A percentile compares a stretch with the other conserved stretches of the same genome.
These are phyloP conservation scores for Ceratocystis destructans DNA, from an alignment of 2,329 filamentous ascomycete species.

Conservation along the genomic window DNA sequence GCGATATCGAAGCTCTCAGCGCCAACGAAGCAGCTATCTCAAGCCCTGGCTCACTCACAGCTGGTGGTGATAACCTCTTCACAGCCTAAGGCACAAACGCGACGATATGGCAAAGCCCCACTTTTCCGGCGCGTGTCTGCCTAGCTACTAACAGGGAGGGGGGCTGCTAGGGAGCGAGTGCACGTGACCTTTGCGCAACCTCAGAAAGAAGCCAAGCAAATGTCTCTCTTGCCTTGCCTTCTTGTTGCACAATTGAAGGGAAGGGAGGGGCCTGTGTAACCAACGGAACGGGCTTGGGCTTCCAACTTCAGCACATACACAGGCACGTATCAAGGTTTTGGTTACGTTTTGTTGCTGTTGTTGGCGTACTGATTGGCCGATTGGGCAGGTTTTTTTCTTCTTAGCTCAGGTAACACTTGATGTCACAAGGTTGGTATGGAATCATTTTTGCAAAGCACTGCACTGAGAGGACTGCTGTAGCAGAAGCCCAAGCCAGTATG, in stretches of 20 bases:
- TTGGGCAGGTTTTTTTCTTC: not conserved
- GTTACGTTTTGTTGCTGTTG: not conserved
- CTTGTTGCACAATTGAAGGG: not conserved
- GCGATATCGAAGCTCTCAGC: no score
- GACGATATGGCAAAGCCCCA: not conserved
- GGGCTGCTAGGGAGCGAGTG: not conserved
- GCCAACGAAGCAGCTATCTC: no score
- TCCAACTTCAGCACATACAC: not conserved
- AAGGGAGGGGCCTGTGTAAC: not conserved
- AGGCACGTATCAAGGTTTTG: not conserved
- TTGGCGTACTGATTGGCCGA: not conserved
- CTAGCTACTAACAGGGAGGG: not conserved
- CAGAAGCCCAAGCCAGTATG: no score
- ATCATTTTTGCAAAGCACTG: not conserved
- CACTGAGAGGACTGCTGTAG: not conserved
- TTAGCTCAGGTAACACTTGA: not conserved
- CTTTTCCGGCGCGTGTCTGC: not conserved
- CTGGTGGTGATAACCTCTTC: no score
- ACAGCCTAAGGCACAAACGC: not conserved
- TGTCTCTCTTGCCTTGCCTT: not conserved
- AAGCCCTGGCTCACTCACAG: no score
- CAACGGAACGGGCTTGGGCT: not conserved
- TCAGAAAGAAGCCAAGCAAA: not conserved
- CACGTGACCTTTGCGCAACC: constrained; percentile 4
- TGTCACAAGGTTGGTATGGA: not conserved